Evolutionary conservation across 106 monocot genomes (phyloP).

Genomic region (Apostasia shenzhenica): DNA sequence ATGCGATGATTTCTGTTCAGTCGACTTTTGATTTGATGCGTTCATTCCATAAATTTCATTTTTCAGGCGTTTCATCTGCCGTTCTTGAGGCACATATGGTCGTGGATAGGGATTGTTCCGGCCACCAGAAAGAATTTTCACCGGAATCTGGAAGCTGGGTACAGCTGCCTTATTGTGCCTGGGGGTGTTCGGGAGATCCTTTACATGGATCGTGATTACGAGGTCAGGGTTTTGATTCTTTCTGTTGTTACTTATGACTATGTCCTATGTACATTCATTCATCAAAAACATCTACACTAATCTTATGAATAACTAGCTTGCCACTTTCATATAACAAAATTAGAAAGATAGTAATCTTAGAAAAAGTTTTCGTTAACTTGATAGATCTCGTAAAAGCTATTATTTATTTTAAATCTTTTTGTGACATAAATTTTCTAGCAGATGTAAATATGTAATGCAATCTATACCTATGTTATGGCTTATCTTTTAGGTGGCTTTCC

Average conservation of each 20-base stretch:
- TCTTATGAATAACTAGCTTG: too few relatives aligned
- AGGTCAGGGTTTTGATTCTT: slow-evolving; percentile 13
- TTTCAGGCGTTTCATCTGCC: slow-evolving; percentile 31
- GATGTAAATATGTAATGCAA: too few relatives aligned
- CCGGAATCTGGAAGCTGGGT: slow-evolving; percentile 26
- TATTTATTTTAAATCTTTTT: too few relatives aligned
- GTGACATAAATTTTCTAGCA: too few relatives aligned
- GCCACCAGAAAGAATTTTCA: slow-evolving; percentile 28
- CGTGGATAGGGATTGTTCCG: slow-evolving; percentile 35
- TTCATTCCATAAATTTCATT: neutral
- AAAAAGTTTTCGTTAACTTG: too few relatives aligned
- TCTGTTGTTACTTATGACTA: too few relatives aligned
- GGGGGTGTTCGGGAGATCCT: slow-evolving; percentile 38
- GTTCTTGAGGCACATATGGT: slow-evolving; percentile 33
- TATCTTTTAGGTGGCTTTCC: slow-evolving; percentile 39
- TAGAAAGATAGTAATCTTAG: too few relatives aligned
- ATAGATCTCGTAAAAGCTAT: too few relatives aligned
- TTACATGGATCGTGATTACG: slow-evolving; percentile 32
- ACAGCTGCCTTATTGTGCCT: slow-evolving; percentile 34
- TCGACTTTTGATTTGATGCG: neutral
- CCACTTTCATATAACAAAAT: too few relatives aligned
- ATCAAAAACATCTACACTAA: too few relatives aligned
- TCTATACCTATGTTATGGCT: too few relatives aligned
- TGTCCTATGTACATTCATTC: too few relatives aligned
- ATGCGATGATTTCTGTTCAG: neutral